Base-by-base conservation (phyloP, 176 grass and related monocot species). In the Thalia dealbata region DNA sequence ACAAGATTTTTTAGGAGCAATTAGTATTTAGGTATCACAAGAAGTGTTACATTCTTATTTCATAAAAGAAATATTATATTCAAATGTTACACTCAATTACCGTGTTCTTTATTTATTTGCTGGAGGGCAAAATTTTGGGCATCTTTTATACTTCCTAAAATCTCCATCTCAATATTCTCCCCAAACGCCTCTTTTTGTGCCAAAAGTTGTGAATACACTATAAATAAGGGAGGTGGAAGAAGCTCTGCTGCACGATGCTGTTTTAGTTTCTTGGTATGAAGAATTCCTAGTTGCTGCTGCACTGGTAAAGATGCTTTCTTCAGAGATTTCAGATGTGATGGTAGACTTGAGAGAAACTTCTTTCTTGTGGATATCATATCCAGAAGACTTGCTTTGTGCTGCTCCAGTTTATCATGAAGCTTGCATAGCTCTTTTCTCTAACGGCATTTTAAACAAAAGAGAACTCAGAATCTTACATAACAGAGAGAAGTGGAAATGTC, bases 291-390 rank as follows among this genome's bases (percentile, higher is more conserved):
- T 79, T 97, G 90, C 67, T 97, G 90, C 51, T 97, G 95, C 69
- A 97, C 87, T 48, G 95, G 95, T 38, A 97, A 84, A 56, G 95
- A 91, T 81, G 95, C 95, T 91, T 97, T 97, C 87, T 97, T 97
- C 78, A 97, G 85, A 73, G 95, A 97, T 83, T 97, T 97, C 70
- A 97, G 82, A 82, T 97, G 87, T 8, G 87, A 93, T 55, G 95
- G 95, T 42, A 99, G 85, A 69, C 87, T 99, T 64, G 83, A 93
- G 27, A 99, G 95, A 78, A 99, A 99, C 79, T 71, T 99, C 79
- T 91, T 99, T 79, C 85, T 86, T 71, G 78, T 86, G 71, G 79
- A 73, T 77, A 99, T 93, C 45, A 76, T 93, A 21, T 84, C 85
- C 45, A 88, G 46, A 55, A 99, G 79, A 64, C 67, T 84, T 70